phyloP scores from a whole-genome alignment of 2,329 filamentous ascomycete species.

The Colletotrichum gigasporum region DNA sequence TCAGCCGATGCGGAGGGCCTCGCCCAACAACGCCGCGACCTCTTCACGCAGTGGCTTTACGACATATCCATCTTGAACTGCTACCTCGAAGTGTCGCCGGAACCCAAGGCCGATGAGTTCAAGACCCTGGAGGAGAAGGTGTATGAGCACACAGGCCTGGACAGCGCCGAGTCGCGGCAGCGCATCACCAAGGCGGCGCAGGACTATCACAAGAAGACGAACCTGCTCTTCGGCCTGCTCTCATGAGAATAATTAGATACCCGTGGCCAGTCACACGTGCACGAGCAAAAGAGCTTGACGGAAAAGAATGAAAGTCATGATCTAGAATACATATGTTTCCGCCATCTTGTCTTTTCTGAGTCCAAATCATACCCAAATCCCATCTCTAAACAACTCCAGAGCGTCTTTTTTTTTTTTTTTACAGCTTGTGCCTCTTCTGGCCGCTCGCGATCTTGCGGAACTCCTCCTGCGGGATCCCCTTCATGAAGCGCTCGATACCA shows the following conservation, averaged over 20 bases:
- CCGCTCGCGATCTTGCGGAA: constrained; percentile 86
- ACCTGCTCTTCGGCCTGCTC: constrained; percentile 82
- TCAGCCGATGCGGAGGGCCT: constrained; percentile 21
- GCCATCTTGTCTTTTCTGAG: background rate
- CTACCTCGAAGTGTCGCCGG: constrained; percentile 48
- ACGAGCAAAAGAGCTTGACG: background rate
- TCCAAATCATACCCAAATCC: no score
- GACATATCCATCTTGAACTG: constrained; percentile 63
- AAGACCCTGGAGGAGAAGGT: constrained; percentile 57
- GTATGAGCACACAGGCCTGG: constrained; percentile 56
- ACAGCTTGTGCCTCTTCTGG: constrained; percentile 95
- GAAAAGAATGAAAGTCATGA: background rate
- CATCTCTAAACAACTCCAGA: no score
- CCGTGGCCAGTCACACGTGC: background rate
- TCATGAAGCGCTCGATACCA: constrained; percentile 82
- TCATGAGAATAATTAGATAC: constrained; percentile 46
- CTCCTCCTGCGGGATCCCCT: constrained; percentile 86
- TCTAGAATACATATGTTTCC: background rate
- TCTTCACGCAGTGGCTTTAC: constrained; percentile 69
- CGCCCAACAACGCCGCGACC: constrained; percentile 49
- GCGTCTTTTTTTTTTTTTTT: constrained; percentile 34
- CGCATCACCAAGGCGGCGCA: constrained; percentile 70
- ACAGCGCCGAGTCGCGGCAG: constrained; percentile 54
- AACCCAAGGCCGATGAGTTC: constrained; percentile 41
- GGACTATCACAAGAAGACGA: constrained; percentile 87